A percentile compares a stretch with the other conserved stretches of the same genome.
Conservation (phyloP, 164 flowering plant genomes). For the Kingdonia uniflora region DNA sequence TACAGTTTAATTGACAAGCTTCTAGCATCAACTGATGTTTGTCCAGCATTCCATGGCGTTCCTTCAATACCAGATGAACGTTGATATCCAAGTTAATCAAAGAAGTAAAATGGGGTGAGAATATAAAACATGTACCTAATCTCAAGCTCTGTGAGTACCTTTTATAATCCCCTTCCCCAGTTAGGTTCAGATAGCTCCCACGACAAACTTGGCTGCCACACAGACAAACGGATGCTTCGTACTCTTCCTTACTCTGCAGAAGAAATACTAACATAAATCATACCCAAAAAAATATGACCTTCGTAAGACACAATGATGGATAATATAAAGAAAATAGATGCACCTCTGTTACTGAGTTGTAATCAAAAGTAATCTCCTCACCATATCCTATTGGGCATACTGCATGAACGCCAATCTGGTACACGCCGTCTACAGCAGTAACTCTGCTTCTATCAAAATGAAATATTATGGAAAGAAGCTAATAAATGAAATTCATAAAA, state of each 20-base stretch:
- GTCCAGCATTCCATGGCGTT: conserved; percentile 82
- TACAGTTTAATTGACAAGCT: conserved; percentile 73
- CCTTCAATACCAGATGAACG: conserved; percentile 69
- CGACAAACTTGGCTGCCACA: conserved; percentile 98
- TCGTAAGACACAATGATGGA: not conserved
- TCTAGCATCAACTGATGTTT: conserved; percentile 77
- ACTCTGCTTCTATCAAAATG: conserved; percentile 43
- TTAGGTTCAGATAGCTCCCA: conserved; percentile 93
- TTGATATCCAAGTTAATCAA: not conserved
- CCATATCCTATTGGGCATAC: conserved; percentile 71
- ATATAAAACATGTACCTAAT: not conserved
- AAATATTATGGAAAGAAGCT: not conserved
- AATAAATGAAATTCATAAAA: no score
- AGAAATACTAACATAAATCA: conserved; percentile 6
- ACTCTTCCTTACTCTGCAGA: conserved; percentile 92
- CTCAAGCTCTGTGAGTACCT: conserved; percentile 30
- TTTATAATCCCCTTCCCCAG: conserved; percentile 92
- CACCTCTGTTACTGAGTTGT: conserved; percentile 99
- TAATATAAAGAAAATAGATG: conserved; percentile 11
- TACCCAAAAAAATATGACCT: not conserved
- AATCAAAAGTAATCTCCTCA: conserved; percentile 97
- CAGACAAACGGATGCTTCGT: conserved; percentile 95
- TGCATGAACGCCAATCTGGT: conserved; percentile 93
- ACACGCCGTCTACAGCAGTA: conserved; percentile 95
- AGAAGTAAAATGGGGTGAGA: not conserved